Evolutionary conservation across 352 stramenopile species (phyloP), one percentile per base, ranked within the genome.

Genomic region (Pythium brachiatum): DNA sequence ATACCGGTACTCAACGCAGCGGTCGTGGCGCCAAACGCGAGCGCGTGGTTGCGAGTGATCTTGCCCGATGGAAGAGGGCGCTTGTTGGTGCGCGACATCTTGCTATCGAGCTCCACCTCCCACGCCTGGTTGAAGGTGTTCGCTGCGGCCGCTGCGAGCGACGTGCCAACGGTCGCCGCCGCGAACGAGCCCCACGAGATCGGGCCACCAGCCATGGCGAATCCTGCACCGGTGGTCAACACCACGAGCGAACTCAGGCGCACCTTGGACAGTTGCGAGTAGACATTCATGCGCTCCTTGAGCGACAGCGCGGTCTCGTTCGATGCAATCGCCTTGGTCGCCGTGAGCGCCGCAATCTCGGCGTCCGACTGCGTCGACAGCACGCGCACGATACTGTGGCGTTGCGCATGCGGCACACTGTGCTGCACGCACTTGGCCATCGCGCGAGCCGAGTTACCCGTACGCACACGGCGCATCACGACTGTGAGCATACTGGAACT

Each of bases 41-140:
- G 44, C 5, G 91, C 96, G 48, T 97, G 88, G 25, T 68, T 57
- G 29, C 73, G 75, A 32, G 89, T 86, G 64, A 96, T 89, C 46
- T 74, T 76, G 27, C 92, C 92, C 12, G 87, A 90, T 8, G 97
- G 96, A 23, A 99, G 72, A 32, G 97, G 97, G 27, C 97, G 86
- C 58, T 93, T 81, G 63, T 88, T 83, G 21, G 98, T 99, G 41
- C 98, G 89, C 73, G 98, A 97, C 98, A 99, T 99, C 66, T 88
- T 88, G 27, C 74, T 65, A 81, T 99, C 97, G 38, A 96, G 86
- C 39, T 97, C 81, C 25, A 95, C 75, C 72, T 99, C 97, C 67
- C 97, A 97, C 52, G 98, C 89, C 77, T 99, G 97, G 88, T 99
- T 99, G 64, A 98, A 98, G 27, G 97, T 98, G 70, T 97, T 98